A percentile compares a stretch with the other conserved stretches of the same genome.
These are phyloP conservation scores for Phytophthora crassamura DNA, from an alignment of 352 stramenopile species.

Conservation along the genomic window DNA sequence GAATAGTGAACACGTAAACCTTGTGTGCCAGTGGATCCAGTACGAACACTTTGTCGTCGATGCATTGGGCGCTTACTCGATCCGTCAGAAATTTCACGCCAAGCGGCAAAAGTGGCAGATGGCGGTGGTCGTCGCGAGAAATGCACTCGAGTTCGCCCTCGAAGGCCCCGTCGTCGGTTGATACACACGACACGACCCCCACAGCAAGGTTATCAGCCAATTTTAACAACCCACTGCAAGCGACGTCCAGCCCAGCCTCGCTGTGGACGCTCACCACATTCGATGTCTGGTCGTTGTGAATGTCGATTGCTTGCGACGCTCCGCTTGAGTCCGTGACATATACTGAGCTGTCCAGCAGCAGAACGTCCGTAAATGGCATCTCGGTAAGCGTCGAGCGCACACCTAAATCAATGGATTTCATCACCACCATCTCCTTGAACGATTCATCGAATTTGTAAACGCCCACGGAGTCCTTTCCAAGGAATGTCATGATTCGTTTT, in stretches of 20 bases:
- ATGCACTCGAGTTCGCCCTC: slow-evolving; percentile 29
- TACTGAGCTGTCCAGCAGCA: slow-evolving; percentile 31
- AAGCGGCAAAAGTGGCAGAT: slow-evolving; percentile 36
- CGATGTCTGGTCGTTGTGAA: slow-evolving; percentile 54
- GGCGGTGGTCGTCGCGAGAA: slow-evolving; percentile 46
- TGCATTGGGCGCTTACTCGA: slow-evolving; percentile 31
- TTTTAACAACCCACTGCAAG: slow-evolving; percentile 21
- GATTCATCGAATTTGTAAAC: slow-evolving; percentile 43
- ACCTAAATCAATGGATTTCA: slow-evolving; percentile 37
- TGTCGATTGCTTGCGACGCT: slow-evolving; percentile 41
- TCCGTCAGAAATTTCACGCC: slow-evolving; percentile 34
- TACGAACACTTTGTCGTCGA: slow-evolving; percentile 42
- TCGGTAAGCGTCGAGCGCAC: slow-evolving; percentile 35
- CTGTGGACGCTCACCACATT: slow-evolving; percentile 18
- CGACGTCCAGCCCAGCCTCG: background rate
- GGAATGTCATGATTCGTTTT: slow-evolving; percentile 32
- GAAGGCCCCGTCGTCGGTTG: slow-evolving; percentile 24
- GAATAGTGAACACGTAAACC: slow-evolving; percentile 33
- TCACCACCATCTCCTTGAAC: slow-evolving; percentile 35
- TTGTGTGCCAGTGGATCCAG: slow-evolving; percentile 38
- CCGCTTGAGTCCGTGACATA: slow-evolving; percentile 44
- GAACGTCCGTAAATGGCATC: slow-evolving; percentile 35
- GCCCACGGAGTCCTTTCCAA: slow-evolving; percentile 18
- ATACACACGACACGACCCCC: slow-evolving; percentile 14
- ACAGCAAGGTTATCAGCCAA: slow-evolving; percentile 49